These are phyloP conservation scores for Chlamydomonas incerta DNA, from an alignment of 139 green algal species.

Conservation along the genomic window DNA sequence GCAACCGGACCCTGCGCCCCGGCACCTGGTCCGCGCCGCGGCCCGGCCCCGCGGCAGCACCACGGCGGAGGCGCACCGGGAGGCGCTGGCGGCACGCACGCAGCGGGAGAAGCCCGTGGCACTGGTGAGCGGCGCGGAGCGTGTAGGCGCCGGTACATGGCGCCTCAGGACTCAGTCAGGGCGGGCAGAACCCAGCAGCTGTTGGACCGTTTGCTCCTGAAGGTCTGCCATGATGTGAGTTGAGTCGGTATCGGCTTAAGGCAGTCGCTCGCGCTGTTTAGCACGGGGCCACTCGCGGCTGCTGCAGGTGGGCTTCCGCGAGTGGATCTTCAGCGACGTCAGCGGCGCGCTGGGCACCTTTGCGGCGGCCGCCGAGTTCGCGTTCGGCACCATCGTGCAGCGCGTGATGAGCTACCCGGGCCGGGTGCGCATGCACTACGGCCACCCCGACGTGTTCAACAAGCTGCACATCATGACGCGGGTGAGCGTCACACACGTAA, in stretches of 20 bases:
- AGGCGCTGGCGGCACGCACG: neutral
- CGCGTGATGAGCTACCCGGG: constrained; percentile 81
- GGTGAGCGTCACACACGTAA: no score
- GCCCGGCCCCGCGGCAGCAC: neutral
- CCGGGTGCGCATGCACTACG: constrained; percentile 88
- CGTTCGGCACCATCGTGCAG: constrained; percentile 88
- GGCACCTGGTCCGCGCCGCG: neutral
- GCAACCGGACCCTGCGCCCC: neutral
- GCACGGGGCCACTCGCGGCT: neutral
- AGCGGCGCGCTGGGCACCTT: constrained; percentile 72
- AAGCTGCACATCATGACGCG: constrained; percentile 65
- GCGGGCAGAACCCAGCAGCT: no score
- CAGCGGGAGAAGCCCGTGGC: constrained; percentile 7
- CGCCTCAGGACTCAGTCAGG: no score
- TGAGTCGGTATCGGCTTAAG: no score
- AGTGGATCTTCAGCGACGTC: constrained; percentile 77
- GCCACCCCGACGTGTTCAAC: constrained; percentile 94
- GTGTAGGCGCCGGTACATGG: no score
- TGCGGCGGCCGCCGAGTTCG: constrained; percentile 78
- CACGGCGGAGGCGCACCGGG: neutral
- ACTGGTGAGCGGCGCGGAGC: no score
- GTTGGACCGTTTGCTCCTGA: no score
- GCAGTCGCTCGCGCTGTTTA: neutral
- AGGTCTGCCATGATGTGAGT: no score
- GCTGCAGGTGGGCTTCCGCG: constrained; percentile 68